phyloP scores from a whole-genome alignment of 768 basidiomycete species.

The Tulasnella sp. region DNA sequence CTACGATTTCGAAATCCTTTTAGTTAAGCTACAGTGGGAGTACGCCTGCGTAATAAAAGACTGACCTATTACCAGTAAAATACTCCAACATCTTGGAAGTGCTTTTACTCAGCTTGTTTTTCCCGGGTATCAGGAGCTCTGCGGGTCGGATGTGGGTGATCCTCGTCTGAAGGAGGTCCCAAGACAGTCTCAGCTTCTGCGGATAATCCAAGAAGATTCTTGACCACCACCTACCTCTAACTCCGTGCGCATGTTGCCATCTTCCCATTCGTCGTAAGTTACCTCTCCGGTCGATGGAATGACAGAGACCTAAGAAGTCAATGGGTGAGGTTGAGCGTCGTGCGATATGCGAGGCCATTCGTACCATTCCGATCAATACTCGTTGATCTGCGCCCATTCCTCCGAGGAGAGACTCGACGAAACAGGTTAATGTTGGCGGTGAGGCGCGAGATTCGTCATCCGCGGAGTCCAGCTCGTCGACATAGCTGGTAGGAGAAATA shows the following conservation, averaged over 20 bases:
- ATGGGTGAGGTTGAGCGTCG: not conserved
- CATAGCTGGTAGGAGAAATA: constrained; percentile 42
- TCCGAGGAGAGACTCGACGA: constrained; percentile 47
- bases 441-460: constrained; percentile 32
- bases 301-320: constrained; percentile 38
- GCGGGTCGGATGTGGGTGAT: constrained; percentile 74
- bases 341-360: not conserved
- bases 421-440: constrained; percentile 61
- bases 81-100: constrained; percentile 68
- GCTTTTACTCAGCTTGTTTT: constrained; percentile 43
- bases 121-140: constrained; percentile 59
- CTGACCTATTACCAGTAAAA: constrained; percentile 45
- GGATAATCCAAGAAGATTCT: not conserved
- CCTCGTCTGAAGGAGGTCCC: constrained; percentile 46
- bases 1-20: not conserved
- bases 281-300: constrained; percentile 87
- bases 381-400: constrained; percentile 33
- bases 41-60: not conserved
- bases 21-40: not conserved
- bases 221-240: constrained; percentile 47
- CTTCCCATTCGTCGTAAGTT: constrained; percentile 84
- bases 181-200: not conserved
- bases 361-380: constrained; percentile 46
- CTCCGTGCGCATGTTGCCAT: constrained; percentile 71
- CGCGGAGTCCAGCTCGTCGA: constrained; percentile 43